Evolutionary conservation across 768 basidiomycete species (phyloP), one percentile per base, ranked within the genome.

Genomic region (Termitomyces sp.): DNA sequence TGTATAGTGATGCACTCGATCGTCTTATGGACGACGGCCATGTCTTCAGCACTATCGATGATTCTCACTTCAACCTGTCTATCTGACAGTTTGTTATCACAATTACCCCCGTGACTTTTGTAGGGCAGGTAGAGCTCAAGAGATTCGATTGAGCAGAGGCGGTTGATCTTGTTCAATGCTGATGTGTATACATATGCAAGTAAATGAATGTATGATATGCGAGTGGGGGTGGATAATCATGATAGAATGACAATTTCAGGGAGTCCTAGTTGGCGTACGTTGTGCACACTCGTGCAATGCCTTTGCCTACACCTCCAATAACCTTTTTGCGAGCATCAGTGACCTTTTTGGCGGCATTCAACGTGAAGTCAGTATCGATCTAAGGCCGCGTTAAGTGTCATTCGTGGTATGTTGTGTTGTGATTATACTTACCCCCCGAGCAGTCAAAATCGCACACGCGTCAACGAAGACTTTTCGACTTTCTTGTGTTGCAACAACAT

Each of bases 41-140:
- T 58, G 77, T 95, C 53, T 98, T 81, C 68, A 87, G 82, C 51
- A 91, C 91, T 0, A 80, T 85, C 38, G 88, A 94, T 63, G 91
- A 94, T 58, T 87, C 81, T n/a, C 90, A 91, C 62, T 88, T 84
- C 68, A 72, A 77, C 33, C 65, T 88, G 42, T 82, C 82, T n/a
- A 61, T 65, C 48, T 77, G 63, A 66, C 23, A 18, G 10, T 33
- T 2, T 50, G 7, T 16, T 36, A 41, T 38, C 18, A 3, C 6
- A 40, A 5, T 29, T 44, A n/a, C 25, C 42, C 29, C 43, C 25
- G 29, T 11, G 25, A 29, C 27, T 25, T 10, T 49, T n/a, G 35
- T 49, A 36, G 16, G 23, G 20, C 10, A 23, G 47, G 20, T 25
- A 23, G 15, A n/a, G n/a, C n/a, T n/a, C n/a, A n/a, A n/a, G 6